Conservation (phyloP, 257 asterid genomes). For the Cynanchum wilfordii region DNA sequence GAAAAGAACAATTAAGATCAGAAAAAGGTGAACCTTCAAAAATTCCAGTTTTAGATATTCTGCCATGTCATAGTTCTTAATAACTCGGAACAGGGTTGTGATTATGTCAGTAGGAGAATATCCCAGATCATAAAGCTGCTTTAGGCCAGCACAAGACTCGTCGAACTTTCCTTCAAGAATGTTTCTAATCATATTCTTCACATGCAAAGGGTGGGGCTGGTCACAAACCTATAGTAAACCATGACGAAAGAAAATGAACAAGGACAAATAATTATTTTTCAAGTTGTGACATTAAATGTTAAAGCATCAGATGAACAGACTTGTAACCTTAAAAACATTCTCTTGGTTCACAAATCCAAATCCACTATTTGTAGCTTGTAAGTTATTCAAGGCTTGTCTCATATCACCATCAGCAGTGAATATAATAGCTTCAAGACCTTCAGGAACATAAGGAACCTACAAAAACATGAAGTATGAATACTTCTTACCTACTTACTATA, state of each 20-base stretch:
- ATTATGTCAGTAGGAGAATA: constrained; percentile 98
- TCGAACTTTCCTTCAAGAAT: constrained; percentile 87
- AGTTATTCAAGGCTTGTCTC: constrained; percentile 95
- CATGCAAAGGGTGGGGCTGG: constrained; percentile 97
- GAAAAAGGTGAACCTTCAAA: constrained; percentile 3
- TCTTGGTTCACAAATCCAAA: constrained; percentile 95
- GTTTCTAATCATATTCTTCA: constrained; percentile 84
- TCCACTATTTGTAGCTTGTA: constrained; percentile 96
- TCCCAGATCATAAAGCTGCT: constrained; percentile 90
- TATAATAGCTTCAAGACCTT: constrained; percentile 96
- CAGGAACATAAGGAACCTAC: constrained; percentile 88
- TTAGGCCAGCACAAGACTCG: constrained; percentile 82
- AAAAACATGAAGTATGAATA: background rate
- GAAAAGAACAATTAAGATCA: background rate
- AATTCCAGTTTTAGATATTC: constrained; percentile 90
- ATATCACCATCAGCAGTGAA: constrained; percentile 99
- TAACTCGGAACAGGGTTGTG: constrained; percentile 87
- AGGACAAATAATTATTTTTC: background rate
- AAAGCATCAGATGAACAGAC: constrained; percentile 3
- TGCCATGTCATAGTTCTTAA: constrained; percentile 87
- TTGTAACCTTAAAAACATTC: constrained; percentile 87
- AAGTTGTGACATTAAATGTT: background rate
- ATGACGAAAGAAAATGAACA: constrained; percentile 3
- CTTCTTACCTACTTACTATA: background rate
- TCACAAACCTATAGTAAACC: constrained; percentile 66